These are phyloP conservation scores for Fusarium equiseti DNA, from an alignment of 2,329 filamentous ascomycete genomes.

Conservation along the genomic window DNA sequence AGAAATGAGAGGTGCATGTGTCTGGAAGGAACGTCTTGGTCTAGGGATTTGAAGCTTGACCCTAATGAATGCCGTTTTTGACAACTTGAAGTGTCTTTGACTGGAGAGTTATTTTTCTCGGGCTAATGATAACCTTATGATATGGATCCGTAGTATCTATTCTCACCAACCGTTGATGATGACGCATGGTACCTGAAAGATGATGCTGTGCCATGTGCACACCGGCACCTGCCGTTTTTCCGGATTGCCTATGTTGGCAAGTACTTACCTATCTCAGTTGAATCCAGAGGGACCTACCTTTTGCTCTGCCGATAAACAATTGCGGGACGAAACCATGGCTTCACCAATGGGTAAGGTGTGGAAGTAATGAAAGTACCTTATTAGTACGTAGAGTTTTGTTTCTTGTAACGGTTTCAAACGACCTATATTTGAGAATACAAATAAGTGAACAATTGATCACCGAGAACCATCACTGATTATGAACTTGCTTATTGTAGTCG, in stretches of 20 bases:
- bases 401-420: background rate
- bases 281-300: constrained; percentile 12
- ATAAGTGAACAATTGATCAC: background rate
- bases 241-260: constrained; percentile 20
- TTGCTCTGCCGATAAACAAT: background rate
- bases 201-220: constrained; percentile 25
- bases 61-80: background rate
- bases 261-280: background rate
- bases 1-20: constrained; percentile 11
- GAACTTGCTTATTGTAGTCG: background rate
- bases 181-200: constrained; percentile 23
- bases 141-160: background rate
- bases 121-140: background rate
- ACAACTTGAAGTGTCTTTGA: background rate
- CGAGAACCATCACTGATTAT: background rate
- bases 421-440: background rate
- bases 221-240: constrained; percentile 28
- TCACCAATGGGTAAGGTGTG: background rate
- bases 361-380: background rate
- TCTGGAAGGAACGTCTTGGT: background rate
- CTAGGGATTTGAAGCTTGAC: background rate
- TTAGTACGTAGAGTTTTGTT: constrained; percentile 8
- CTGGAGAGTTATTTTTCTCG: background rate
- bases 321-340: background rate
- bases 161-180: constrained; percentile 17